These are phyloP conservation scores for Aspergillus tamarii DNA, from an alignment of 2,329 filamentous ascomycete genomes.

Conservation along the genomic window DNA sequence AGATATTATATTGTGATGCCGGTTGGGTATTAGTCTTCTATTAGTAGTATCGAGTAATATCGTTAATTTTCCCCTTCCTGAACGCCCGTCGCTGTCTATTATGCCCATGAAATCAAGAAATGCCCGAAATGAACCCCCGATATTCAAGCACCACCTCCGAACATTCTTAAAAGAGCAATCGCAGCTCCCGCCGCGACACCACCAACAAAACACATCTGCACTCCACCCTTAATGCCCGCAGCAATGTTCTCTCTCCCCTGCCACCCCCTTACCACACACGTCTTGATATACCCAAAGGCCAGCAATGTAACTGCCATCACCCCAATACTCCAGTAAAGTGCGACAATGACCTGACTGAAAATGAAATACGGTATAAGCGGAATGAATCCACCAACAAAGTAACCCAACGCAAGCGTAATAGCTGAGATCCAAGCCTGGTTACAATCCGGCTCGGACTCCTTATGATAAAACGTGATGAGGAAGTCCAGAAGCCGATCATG, in stretches of 20 bases:
- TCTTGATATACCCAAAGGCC: conserved; percentile 49
- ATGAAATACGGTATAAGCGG: conserved; percentile 73
- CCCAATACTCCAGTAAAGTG: conserved; percentile 53
- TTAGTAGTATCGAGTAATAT: background rate
- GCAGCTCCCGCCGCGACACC: conserved; percentile 68
- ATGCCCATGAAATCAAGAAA: conserved; percentile 9
- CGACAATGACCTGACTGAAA: conserved; percentile 48
- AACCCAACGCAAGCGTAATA: conserved; percentile 68
- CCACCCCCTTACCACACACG: conserved; percentile 51
- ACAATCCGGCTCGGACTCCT: conserved; percentile 48
- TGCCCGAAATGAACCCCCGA: conserved; percentile 14
- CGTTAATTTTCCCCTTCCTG: background rate
- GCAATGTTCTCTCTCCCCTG: conserved; percentile 49
- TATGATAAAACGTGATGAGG: conserved; percentile 53
- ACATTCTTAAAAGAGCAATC: conserved; percentile 63
- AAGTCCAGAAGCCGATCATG: conserved; percentile 49
- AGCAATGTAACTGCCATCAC: conserved; percentile 48
- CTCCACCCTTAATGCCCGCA: conserved; percentile 61
- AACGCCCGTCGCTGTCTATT: conserved; percentile 12
- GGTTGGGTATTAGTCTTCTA: background rate
- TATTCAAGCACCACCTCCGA: conserved; percentile 43
- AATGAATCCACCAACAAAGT: conserved; percentile 72
- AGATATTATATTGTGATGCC: background rate
- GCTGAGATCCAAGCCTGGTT: conserved; percentile 58
- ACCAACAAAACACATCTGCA: conserved; percentile 68